Base-by-base conservation (phyloP, 768 basidiomycete genomes). In the Cantharellus cinnabarinus region DNA sequence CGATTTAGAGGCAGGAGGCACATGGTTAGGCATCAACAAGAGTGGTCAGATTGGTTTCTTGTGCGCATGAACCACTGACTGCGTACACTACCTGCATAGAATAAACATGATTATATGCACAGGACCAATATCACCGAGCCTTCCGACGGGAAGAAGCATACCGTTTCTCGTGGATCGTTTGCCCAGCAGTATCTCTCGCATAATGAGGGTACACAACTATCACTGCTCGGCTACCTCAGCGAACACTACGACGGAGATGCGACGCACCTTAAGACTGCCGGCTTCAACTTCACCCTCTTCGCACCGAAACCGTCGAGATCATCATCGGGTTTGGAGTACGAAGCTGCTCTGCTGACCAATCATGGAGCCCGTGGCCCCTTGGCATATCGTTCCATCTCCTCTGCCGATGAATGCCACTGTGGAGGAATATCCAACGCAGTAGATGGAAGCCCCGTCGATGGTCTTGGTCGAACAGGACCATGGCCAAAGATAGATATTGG, bases 71-170 rank as follows among this genome's bases (percentile, higher is more conserved):
- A 48, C 15, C 7, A 48, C 44, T 29, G 10, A 10, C 10, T 10
- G 44, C 44, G 29, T 48, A 48, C 10, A 48, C 44, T 48, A 48
- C 10, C 10, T 48, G 29, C 10, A 48, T 48, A 48, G 10, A 48
- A 10, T 29, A 10, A 10, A 29, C 44, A 48, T 53, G 62, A 40
- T 57, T 60, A 66, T 2, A 20, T 29, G 65, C 61, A 67, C 71
- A 88, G 86, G 67, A 90, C 88, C 20, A 89, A 90, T 72, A 88
- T 89, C 68, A 85, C 83, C 50, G 87, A 89, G 69, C 72, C 20
- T 29, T 29, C 20, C 77, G n/a, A 59, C 67, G 42, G 67, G 66
- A 62, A 65, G 48, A 58, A 10, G 44, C 44, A 29, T 29, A 48
- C 44, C 44, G 44, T 48, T 29, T 48, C 44, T 48, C 44, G 44